Conservation (phyloP, 1,284 basidiomycete species). For the Naganishia sp. region DNA sequence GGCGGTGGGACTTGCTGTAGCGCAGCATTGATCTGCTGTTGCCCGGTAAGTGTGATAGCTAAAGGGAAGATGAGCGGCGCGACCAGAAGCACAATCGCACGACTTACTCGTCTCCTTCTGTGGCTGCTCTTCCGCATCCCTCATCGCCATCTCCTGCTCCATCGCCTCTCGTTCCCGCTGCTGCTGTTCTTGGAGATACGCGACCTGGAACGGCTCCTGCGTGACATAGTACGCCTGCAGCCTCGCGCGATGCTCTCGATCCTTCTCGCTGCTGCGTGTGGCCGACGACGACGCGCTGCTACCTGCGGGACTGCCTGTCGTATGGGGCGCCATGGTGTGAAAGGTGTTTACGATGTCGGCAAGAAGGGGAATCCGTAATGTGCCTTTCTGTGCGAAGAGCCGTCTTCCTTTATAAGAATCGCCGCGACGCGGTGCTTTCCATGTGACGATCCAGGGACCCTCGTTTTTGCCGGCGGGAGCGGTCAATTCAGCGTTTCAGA, state of each 20-base stretch:
- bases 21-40: background rate
- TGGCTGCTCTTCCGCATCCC: background rate
- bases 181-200: slow-evolving; percentile 2
- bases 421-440: background rate
- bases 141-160: slow-evolving; percentile 10
- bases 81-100: background rate
- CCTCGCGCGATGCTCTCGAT: slow-evolving; percentile 15
- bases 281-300: background rate
- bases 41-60: slow-evolving; percentile 1
- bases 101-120: slow-evolving; percentile 12
- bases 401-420: background rate
- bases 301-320: background rate
- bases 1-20: slow-evolving; percentile 15
- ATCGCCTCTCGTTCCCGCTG: background rate
- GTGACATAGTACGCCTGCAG: slow-evolving; percentile 21
- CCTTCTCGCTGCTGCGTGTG: slow-evolving; percentile 12
- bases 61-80: background rate
- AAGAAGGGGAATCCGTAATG: slow-evolving; percentile 13
- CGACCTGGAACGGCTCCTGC: slow-evolving; percentile 21
- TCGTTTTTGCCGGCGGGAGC: background rate
- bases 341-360: slow-evolving; percentile 19
- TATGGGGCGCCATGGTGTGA: background rate
- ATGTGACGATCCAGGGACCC: slow-evolving; percentile 7
- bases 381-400: background rate
- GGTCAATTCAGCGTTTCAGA: slow-evolving; percentile 3